Percentiles rank a stretch among this genome's conserved stretches.
phyloP scores from a whole-genome alignment of 2,329 filamentous ascomycete genomes.

The Grosmannia huntii region DNA sequence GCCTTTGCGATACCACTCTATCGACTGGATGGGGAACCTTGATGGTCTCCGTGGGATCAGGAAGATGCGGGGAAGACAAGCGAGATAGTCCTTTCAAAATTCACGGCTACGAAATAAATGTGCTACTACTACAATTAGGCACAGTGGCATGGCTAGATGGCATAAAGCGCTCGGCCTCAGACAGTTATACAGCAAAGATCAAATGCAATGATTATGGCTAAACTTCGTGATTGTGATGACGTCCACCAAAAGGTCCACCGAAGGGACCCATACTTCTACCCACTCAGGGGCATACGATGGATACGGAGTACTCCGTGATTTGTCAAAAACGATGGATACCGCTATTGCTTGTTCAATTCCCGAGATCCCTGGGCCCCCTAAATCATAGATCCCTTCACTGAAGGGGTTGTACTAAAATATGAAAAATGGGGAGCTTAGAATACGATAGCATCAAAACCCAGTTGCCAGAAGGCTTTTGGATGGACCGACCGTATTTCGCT shows the following conservation, averaged over 20 bases:
- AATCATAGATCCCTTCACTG: neutral
- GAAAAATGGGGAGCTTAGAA: neutral
- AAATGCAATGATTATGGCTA: too few species aligned
- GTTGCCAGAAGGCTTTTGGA: too few species aligned
- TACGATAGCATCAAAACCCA: neutral
- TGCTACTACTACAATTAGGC: neutral
- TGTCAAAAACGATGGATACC: too few species aligned
- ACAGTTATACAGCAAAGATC: neutral
- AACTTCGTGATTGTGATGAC: neutral
- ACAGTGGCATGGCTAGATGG: neutral
- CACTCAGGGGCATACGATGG: neutral
- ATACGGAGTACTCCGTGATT: too few species aligned
- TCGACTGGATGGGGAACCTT: neutral
- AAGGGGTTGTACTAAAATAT: too few species aligned
- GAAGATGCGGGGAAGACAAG: neutral
- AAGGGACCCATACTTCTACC: neutral
- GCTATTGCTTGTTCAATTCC: neutral
- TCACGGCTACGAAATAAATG: neutral
- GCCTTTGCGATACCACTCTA: neutral
- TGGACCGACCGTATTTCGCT: too few species aligned
- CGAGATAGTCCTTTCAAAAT: neutral
- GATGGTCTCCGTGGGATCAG: neutral
- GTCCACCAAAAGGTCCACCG: neutral
- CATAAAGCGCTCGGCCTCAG: neutral
- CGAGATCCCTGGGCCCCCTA: neutral